Evolutionary conservation across 2,329 filamentous ascomycete genomes (phyloP), one percentile per base, ranked within the genome.

Genomic region (Alternaria tenuissima): DNA sequence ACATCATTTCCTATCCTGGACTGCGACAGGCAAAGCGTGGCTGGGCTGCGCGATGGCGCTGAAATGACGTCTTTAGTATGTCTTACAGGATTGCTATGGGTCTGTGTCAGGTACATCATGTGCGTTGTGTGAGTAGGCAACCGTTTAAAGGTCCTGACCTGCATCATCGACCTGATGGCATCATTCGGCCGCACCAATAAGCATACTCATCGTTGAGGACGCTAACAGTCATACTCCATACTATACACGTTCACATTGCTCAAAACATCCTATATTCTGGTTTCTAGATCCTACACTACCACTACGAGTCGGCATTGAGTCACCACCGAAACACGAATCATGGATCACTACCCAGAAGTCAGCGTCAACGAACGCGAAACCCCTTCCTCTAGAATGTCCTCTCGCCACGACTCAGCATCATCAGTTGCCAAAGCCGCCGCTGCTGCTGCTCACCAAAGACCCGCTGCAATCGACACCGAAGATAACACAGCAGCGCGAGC

Each of bases 331-430:
- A 55, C 55, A 56, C 24, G 46, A 55, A 59, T 41, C 55, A 72
- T 71, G 68, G 68, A 71, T 41, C 64, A 66, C 51, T 71, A 72
- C 56, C 70, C 67, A 30, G 49, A 67, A 65, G 51, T 69, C 58
- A 71, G 61, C 12, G 62, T 68, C 46, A 58, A 64, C 44, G 67
- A 69, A 47, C 66, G 64, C 44, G 66, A 68, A 39, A 62, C 59
- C 20, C 52, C 64, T 16, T 60, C 63, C 4, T 69, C 64, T 14
- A 56, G 30, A 38, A 49, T 56, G 22, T 59, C 57, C 18, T 57
- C 58, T 22, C 67, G 65, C 39, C 65, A 63, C 43, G 64, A 68
- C 30, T 71, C 68, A n/a, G 61, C 47, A 39, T 65, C 67, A 0
- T 69, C 65, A 6, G 20, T 66, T 46, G 28, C 41, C 47, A 68